Conservation (phyloP, 805 yeast genomes). For the Metschnikowia matae region DNA sequence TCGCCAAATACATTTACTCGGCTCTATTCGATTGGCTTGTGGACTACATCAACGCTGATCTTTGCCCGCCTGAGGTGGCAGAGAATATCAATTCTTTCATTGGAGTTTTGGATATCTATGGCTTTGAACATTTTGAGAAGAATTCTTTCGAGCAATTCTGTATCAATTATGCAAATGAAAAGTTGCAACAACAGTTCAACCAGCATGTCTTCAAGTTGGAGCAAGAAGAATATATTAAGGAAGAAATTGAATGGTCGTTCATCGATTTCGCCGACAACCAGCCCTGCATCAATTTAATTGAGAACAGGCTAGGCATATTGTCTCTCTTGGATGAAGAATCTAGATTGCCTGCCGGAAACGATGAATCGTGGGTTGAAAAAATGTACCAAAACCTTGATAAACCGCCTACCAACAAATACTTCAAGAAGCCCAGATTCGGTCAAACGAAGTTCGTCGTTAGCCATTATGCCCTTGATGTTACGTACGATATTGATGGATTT, state of each 20-base stretch:
- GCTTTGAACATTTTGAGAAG: conserved; percentile 91
- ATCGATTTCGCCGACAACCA: conserved; percentile 95
- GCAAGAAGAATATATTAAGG: conserved; percentile 90
- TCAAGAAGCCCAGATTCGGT: conserved; percentile 93
- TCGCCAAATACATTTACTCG: conserved; percentile 88
- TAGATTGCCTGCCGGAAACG: conserved; percentile 88
- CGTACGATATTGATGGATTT: conserved; percentile 89
- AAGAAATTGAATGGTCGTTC: conserved; percentile 94
- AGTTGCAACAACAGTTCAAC: conserved; percentile 93
- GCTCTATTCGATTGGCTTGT: conserved; percentile 96
- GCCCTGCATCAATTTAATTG: conserved; percentile 92
- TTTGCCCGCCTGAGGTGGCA: conserved; percentile 70
- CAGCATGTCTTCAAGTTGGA: conserved; percentile 96
- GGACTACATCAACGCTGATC: conserved; percentile 71
- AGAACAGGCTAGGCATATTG: conserved; percentile 80
- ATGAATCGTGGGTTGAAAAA: conserved; percentile 87
- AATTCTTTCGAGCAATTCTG: conserved; percentile 97
- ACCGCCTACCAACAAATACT: conserved; percentile 68
- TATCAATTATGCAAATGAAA: conserved; percentile 94
- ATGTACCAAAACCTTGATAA: conserved; percentile 82
- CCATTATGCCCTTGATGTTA: conserved; percentile 92
- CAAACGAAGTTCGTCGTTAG: conserved; percentile 83
- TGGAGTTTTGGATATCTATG: conserved; percentile 96
- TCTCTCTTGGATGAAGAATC: conserved; percentile 93
- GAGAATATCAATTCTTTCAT: conserved; percentile 66